Percentiles rank a stretch among this genome's conserved stretches.
Evolutionary conservation across 140 eudicot genomes (phyloP).

Genomic region (Erigeron philadelphicus): DNA sequence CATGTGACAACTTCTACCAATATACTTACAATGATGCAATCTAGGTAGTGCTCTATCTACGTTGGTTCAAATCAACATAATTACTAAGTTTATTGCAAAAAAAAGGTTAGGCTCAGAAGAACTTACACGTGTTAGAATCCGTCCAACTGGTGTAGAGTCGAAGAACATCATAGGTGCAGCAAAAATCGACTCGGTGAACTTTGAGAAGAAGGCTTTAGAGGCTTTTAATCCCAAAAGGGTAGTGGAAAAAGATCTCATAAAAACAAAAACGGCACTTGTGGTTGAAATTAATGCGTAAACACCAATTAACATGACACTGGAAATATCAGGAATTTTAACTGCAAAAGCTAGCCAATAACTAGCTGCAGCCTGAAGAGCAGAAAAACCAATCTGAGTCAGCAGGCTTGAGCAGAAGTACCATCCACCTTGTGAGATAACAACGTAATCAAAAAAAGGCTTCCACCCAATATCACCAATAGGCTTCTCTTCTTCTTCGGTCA

Average conservation of each 20-base stretch:
- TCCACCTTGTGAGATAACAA: slow-evolving; percentile 40
- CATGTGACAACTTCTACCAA: background rate
- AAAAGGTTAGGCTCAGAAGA: background rate
- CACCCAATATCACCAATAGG: slow-evolving; percentile 52
- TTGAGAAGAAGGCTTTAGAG: slow-evolving; percentile 52
- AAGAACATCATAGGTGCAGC: slow-evolving; percentile 76
- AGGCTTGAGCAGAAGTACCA: slow-evolving; percentile 12
- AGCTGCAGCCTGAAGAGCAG: slow-evolving; percentile 52
- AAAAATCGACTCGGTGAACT: slow-evolving; percentile 45
- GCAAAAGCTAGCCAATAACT: slow-evolving; percentile 70
- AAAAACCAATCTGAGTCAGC: slow-evolving; percentile 39
- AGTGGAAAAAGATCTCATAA: slow-evolving; percentile 40
- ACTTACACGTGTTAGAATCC: slow-evolving; percentile 68
- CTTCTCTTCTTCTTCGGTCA: slow-evolving; percentile 65
- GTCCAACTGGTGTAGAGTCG: slow-evolving; percentile 73
- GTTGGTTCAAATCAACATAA: too few relatives aligned
- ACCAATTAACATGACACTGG: slow-evolving; percentile 35
- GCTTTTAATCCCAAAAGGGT: slow-evolving; percentile 56
- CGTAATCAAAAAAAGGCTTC: slow-evolving; percentile 52
- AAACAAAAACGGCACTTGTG: slow-evolving; percentile 40
- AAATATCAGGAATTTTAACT: slow-evolving; percentile 35
- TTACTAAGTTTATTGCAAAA: too few relatives aligned
- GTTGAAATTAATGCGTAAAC: slow-evolving; percentile 45
- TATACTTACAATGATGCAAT: too few relatives aligned
- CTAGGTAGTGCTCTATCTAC: too few relatives aligned